phyloP scores from a whole-genome alignment of 2,329 filamentous ascomycete genomes.

The Metarhizium anisopliae region DNA sequence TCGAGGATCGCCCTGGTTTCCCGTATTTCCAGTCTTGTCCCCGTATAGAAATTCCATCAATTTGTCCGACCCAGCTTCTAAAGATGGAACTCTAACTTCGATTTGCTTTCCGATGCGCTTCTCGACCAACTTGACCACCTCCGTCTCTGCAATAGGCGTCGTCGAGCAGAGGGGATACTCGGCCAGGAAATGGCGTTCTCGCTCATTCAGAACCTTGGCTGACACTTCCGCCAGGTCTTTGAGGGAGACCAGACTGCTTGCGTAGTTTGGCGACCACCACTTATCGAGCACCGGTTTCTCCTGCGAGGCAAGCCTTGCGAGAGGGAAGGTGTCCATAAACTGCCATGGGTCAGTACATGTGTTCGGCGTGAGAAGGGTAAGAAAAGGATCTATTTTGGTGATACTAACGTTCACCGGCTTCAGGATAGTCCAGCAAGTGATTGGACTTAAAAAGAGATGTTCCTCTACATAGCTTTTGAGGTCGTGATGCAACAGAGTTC shows the following conservation, averaged over 20 bases:
- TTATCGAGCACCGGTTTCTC: constrained; percentile 1
- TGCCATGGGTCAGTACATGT: neutral
- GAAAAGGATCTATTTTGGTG: too few relatives aligned
- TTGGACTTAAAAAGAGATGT: neutral
- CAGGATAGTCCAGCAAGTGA: neutral
- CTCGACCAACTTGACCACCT: neutral
- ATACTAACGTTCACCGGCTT: neutral
- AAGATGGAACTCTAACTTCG: neutral
- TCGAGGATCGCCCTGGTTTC: neutral
- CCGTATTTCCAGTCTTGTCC: neutral
- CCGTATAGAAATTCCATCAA: neutral
- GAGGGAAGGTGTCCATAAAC: constrained; percentile 1
- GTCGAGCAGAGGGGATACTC: constrained; percentile 1
- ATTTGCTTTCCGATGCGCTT: neutral
- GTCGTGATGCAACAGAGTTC: neutral
- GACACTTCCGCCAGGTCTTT: neutral
- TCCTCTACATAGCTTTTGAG: constrained; percentile 1
- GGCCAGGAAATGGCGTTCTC: neutral
- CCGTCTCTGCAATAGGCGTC: neutral
- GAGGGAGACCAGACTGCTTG: neutral
- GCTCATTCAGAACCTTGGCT: neutral
- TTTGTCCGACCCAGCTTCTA: neutral
- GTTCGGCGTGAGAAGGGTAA: neutral
- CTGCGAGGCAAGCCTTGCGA: neutral
- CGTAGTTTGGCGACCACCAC: constrained; percentile 1